Base-by-base conservation (phyloP, 768 basidiomycete species). In the Phanerodontia chrysosporium region DNA sequence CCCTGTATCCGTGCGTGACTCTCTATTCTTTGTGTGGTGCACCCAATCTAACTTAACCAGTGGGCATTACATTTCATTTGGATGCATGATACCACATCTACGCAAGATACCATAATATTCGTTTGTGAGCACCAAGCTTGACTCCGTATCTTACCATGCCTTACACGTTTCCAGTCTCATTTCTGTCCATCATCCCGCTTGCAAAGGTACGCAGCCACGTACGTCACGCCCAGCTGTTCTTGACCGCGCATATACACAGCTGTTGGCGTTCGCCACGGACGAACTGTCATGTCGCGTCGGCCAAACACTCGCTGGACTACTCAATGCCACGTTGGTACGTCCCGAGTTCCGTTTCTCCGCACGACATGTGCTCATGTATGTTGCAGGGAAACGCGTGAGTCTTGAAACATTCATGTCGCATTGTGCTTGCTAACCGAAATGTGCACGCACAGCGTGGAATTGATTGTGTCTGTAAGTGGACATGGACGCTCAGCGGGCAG, bases 241-340 rank as follows among this genome's bases (percentile, higher is more conserved):
- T 0, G 10, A 27, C 48, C 28, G 39, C 39, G 8, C 13, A n/a
- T n/a, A 32, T 22, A 28, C 22, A 35, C 49, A 90, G 87, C 72
- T 93, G 4, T 78, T 94, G 1, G 87, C 86, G 0, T 93, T 92
- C 67, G 90, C 90, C 0, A 95, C 92, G 0, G 92, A 95, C 59
- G 90, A 95, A 62, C 64, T 95, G 18, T 89, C 92, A 2, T 66
- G 92, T 57, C 84, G 91, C 29, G 85, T 93, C 1, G 92, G 92
- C 1, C 87, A 90, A 70, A 91, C 91, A 1, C 73, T 92, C 12
- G 90, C 91, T 2, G 92, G 92, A 39, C 79, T 95, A 2, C 69
- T 95, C 57, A 95, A 94, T 72, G 92, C 92, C 22, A 95, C 92
- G 14, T 75, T 92, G 63, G 88, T 91, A 62, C 58, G 70, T 68